Percentiles rank a stretch among this genome's conserved stretches.
phyloP scores from a whole-genome alignment of 2,329 filamentous ascomycete species.

The Phaeosphaeriaceae sp. region DNA sequence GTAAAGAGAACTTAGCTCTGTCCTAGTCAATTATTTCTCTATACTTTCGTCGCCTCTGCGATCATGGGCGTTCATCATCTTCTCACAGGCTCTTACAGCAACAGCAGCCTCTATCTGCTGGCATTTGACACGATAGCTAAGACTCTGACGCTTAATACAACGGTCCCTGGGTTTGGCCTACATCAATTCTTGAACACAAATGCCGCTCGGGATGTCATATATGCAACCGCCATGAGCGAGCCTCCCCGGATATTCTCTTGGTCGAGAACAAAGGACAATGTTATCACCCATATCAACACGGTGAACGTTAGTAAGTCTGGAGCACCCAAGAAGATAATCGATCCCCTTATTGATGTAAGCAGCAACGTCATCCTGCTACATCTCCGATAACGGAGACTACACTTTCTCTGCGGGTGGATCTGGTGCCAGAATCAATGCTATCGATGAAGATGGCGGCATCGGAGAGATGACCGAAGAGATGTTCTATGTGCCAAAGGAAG shows the following conservation, averaged over 20 bases:
- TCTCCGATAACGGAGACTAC: slow-evolving; percentile 4
- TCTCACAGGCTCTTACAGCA: slow-evolving; percentile 6
- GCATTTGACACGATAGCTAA: slow-evolving; percentile 9
- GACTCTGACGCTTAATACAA: slow-evolving; percentile 4
- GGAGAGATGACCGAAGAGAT: slow-evolving; percentile 1
- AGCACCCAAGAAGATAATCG: not conserved
- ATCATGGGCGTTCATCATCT: slow-evolving; percentile 6
- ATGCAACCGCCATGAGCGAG: slow-evolving; percentile 7
- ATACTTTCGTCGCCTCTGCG: not conserved
- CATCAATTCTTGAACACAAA: slow-evolving; percentile 4
- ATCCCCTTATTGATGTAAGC: not conserved
- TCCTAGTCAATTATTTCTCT: not conserved
- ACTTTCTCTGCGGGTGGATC: slow-evolving; percentile 7
- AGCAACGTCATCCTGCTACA: slow-evolving; percentile 6
- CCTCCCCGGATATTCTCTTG: slow-evolving; percentile 7
- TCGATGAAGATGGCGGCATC: slow-evolving; percentile 6
- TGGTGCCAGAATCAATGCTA: slow-evolving; percentile 3
- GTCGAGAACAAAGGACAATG: slow-evolving; percentile 3
- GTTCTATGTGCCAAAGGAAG: slow-evolving; percentile 5
- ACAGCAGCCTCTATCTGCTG: slow-evolving; percentile 6
- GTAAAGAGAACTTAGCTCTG: not conserved
- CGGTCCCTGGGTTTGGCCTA: slow-evolving; percentile 3
- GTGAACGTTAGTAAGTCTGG: slow-evolving; percentile 3
- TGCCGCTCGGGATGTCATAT: slow-evolving; percentile 7
- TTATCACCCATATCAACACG: slow-evolving; percentile 5